Conservation (phyloP, 2,329 filamentous ascomycete genomes). For the Aspergillus quadricinctus region DNA sequence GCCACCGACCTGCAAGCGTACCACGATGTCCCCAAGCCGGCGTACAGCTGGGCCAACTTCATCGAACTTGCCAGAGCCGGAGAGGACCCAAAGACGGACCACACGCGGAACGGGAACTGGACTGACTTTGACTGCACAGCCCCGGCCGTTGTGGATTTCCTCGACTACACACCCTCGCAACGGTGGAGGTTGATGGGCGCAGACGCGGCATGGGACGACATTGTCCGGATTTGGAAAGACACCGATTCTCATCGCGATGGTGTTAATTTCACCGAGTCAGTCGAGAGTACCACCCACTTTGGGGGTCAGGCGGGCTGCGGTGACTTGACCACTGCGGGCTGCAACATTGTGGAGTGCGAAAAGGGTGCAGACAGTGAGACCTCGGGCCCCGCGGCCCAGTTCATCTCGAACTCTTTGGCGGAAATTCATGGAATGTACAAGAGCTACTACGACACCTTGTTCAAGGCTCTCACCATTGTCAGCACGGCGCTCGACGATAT, state of each 20-base stretch:
- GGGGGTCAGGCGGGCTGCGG: neutral
- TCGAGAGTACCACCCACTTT: neutral
- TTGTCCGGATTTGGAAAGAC: neutral
- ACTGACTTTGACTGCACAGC: neutral
- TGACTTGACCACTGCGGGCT: neutral
- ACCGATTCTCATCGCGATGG: neutral
- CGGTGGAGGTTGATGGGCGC: neutral
- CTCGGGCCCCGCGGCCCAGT: constrained; percentile 10
- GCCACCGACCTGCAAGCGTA: constrained; percentile 26
- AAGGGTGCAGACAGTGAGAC: neutral
- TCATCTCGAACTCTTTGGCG: constrained; percentile 13
- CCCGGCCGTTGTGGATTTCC: neutral
- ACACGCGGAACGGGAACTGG: neutral
- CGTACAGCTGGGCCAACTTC: neutral
- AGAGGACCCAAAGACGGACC: neutral
- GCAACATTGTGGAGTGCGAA: neutral
- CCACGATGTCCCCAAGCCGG: neutral
- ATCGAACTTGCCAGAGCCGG: neutral
- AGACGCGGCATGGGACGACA: neutral
- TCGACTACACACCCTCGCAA: neutral
- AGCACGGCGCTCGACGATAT: constrained; percentile 5
- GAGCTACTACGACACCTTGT: neutral
- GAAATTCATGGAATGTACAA: constrained; percentile 2
- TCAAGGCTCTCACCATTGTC: neutral
- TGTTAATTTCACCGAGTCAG: neutral